These are phyloP conservation scores for Miscanthus lutarioriparius DNA, from an alignment of 176 grass and related monocot genomes.

Conservation along the genomic window DNA sequence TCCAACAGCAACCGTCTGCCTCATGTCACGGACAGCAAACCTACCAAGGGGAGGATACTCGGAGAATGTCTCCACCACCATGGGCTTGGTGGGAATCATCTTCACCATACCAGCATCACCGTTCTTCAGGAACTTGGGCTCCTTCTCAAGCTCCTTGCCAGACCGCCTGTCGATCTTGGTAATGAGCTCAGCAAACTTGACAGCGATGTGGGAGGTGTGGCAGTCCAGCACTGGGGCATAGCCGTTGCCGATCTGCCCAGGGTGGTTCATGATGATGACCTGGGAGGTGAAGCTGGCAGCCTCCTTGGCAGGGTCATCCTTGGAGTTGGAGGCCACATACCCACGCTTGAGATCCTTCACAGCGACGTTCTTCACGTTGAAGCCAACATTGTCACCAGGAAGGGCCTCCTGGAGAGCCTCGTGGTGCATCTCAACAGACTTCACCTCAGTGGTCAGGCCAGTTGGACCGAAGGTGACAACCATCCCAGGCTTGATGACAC, in stretches of 20 bases:
- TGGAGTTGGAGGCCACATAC: slow-evolving; percentile 81
- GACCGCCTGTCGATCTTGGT: slow-evolving; percentile 92
- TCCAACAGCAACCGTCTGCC: slow-evolving; percentile 78
- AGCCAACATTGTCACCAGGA: slow-evolving; percentile 79
- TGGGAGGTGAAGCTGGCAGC: slow-evolving; percentile 81
- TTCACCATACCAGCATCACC: slow-evolving; percentile 90
- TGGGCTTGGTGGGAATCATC: slow-evolving; percentile 96
- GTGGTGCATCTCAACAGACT: slow-evolving; percentile 97
- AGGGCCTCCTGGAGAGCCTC: slow-evolving; percentile 77
- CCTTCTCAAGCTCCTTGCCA: slow-evolving; percentile 91
- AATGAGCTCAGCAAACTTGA: slow-evolving; percentile 82
- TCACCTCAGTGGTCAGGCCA: slow-evolving; percentile 82
- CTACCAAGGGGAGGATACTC: slow-evolving; percentile 68
- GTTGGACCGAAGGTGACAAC: slow-evolving; percentile 78
- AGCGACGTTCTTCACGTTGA: slow-evolving; percentile 88
- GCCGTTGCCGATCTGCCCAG: slow-evolving; percentile 85
- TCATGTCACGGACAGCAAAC: slow-evolving; percentile 80
- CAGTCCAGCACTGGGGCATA: slow-evolving; percentile 87
- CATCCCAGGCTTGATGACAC: slow-evolving; percentile 81
- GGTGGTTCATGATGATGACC: slow-evolving; percentile 99
- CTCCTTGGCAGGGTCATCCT: slow-evolving; percentile 93
- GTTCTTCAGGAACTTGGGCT: slow-evolving; percentile 90
- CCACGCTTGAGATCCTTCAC: slow-evolving; percentile 94
- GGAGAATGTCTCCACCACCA: slow-evolving; percentile 87
- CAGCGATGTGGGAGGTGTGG: slow-evolving; percentile 92